Evolutionary conservation across 306 rosid species (phyloP), one percentile per base, ranked within the genome.

Genomic region (Begonia masoniana): DNA sequence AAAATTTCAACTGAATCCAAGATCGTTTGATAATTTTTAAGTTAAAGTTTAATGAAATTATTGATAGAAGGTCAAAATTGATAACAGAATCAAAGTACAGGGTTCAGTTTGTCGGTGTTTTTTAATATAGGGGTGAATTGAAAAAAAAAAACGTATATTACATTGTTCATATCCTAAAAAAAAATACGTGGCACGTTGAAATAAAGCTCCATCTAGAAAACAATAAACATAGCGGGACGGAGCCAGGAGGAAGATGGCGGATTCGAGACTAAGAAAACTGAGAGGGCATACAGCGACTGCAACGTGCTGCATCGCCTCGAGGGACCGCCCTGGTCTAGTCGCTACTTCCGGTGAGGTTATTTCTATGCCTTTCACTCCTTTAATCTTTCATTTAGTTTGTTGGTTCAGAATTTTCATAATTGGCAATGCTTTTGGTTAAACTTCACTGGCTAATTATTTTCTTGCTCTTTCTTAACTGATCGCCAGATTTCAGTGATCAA

Each of bases 261-360:
- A 62, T 52, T 56, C 58, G 10, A 76, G 67, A 5, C 68, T 79
- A 19, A 82, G 95, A 62, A 59, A 76, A 51, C 76, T 89, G 16
- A 82, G 16, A 67, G 95, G 95, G 50, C 95, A 89, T 83, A 66
- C 65, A 23, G 83, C 64, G 68, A 67, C 85, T 26, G 71, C 82
- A 24, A 80, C 86, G 46, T 80, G 77, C 72, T 89, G 97, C 75
- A 58, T 85, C 65, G 69, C 91, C 73, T 85, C 97, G 5, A 74
- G 60, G 43, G 54, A 62, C 68, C 66, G 72, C 6, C 93, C 94
- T 12, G 79, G 76, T 23, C 54, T 82, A 59, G 70, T 85, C 56
- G 82, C 76, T 73, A 80, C 95, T 69, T 68, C 94, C 54, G 91
- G 79, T 71, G 94, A 89, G 77, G 95, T 88, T 47, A 13, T 21